Conservation (phyloP, 78 protist genomes). For the Dictyostelium purpureum region DNA sequence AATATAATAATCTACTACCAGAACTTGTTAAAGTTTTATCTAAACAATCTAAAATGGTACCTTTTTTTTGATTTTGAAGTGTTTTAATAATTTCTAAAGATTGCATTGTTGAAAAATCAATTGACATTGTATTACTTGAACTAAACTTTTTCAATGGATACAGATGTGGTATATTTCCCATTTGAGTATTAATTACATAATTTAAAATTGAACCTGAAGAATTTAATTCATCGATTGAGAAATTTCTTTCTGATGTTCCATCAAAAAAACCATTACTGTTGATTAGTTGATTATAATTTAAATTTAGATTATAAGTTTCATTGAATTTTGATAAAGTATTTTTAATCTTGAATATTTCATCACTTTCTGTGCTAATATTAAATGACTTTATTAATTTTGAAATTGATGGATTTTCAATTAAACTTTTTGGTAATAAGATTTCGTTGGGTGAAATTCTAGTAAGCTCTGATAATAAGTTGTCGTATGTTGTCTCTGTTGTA, state of each 20-base stretch:
- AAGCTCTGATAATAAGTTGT: slow-evolving; percentile 17
- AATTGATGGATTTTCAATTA: neutral
- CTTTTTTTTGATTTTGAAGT: neutral
- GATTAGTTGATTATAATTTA: neutral
- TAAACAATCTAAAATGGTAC: slow-evolving; percentile 36
- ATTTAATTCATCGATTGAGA: slow-evolving; percentile 11
- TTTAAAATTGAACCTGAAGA: slow-evolving; percentile 18
- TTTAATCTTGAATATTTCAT: neutral
- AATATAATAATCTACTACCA: slow-evolving; percentile 50
- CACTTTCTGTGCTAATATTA: neutral
- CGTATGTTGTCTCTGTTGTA: slow-evolving; percentile 34
- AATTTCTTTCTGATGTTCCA: neutral
- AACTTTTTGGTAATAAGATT: neutral
- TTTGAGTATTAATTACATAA: slow-evolving; percentile 16
- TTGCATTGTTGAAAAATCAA: slow-evolving; percentile 56
- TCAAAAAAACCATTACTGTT: neutral
- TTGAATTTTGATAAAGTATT: neutral
- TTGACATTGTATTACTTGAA: slow-evolving; percentile 33
- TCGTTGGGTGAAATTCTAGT: slow-evolving; percentile 44
- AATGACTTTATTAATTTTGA: slow-evolving; percentile 5
- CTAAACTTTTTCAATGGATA: neutral
- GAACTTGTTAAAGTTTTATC: slow-evolving; percentile 56
- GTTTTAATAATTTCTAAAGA: slow-evolving; percentile 72
- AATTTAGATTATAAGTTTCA: neutral
- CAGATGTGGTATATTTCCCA: slow-evolving; percentile 39